phyloP scores from a whole-genome alignment of 1,284 basidiomycete genomes.

The Pascua sp. region DNA sequence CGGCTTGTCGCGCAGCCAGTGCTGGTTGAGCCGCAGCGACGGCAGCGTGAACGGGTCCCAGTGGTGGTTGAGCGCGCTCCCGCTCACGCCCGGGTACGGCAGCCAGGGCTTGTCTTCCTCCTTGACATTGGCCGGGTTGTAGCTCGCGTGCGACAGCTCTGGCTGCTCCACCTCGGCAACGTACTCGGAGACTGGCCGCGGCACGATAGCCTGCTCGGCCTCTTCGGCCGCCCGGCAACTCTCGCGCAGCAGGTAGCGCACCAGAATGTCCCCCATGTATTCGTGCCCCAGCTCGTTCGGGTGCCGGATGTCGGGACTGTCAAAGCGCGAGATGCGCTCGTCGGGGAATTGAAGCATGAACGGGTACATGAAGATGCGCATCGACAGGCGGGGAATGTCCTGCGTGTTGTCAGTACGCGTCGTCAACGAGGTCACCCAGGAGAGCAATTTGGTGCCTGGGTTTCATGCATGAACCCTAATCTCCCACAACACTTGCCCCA shows the following conservation, averaged over 20 bases:
- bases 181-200: no score
- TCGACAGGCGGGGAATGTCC: conserved; percentile 9
- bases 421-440: no score
- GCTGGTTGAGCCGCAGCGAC: conserved; percentile 4
- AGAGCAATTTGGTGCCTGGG: no score
- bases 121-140: no score
- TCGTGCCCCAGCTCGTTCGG: conserved; percentile 8
- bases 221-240: neutral
- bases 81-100: neutral
- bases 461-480: no score
- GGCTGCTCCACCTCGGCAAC: no score
- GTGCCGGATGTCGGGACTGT: neutral
- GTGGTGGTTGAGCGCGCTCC: neutral
- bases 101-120: no score
- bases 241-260: conserved; percentile 1
- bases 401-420: no score
- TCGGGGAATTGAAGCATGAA: conserved; percentile 6
- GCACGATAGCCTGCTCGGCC: no score
- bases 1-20: neutral
- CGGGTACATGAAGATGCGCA: conserved; percentile 7
- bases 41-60: conserved; percentile 6
- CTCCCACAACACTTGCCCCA: no score
- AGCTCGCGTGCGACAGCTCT: no score
- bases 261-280: conserved; percentile 6
- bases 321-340: neutral